Conservation (phyloP, 768 basidiomycete genomes). For the Clathrus columnatus region DNA sequence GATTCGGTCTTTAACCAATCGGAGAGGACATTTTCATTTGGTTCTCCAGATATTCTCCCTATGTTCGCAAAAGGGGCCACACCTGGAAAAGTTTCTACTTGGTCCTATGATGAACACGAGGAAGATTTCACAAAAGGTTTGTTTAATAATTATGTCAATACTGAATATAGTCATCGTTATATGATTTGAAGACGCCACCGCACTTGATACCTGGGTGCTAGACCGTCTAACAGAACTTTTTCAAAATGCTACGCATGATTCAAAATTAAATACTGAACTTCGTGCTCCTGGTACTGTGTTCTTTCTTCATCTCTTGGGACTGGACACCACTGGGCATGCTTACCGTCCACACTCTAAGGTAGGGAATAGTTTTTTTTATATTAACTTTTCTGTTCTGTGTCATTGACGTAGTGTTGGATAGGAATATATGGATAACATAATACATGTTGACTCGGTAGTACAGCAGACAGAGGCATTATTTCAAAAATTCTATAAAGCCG, state of each 20-base stretch:
- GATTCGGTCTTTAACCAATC: conserved; percentile 87
- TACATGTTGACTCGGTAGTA: conserved; percentile 69
- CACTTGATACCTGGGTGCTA: conserved; percentile 71
- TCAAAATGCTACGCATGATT: conserved; percentile 50
- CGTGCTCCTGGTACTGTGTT: conserved; percentile 57
- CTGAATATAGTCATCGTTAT: not conserved
- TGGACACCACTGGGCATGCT: conserved; percentile 83
- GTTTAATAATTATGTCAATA: not conserved
- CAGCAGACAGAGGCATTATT: conserved; percentile 54
- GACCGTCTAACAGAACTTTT: conserved; percentile 57
- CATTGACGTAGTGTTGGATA: conserved; percentile 18
- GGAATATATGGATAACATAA: conserved; percentile 85
- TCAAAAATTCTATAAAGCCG: conserved; percentile 53
- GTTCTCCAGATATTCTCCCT: conserved; percentile 81
- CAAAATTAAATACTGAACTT: conserved; percentile 40
- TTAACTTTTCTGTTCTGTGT: not conserved
- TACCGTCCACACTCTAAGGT: conserved; percentile 77
- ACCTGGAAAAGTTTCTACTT: conserved; percentile 60
- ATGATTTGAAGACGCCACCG: conserved; percentile 51
- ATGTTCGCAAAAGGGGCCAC: conserved; percentile 77
- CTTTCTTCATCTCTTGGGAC: conserved; percentile 75
- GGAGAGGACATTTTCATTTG: conserved; percentile 69
- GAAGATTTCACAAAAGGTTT: conserved; percentile 84
- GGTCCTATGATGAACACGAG: conserved; percentile 66
- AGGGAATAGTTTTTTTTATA: not conserved